A percentile compares a stretch with the other conserved stretches of the same genome.
These are phyloP conservation scores for Myxozyma sirexii DNA, from an alignment of 805 yeast genomes.

Conservation along the genomic window DNA sequence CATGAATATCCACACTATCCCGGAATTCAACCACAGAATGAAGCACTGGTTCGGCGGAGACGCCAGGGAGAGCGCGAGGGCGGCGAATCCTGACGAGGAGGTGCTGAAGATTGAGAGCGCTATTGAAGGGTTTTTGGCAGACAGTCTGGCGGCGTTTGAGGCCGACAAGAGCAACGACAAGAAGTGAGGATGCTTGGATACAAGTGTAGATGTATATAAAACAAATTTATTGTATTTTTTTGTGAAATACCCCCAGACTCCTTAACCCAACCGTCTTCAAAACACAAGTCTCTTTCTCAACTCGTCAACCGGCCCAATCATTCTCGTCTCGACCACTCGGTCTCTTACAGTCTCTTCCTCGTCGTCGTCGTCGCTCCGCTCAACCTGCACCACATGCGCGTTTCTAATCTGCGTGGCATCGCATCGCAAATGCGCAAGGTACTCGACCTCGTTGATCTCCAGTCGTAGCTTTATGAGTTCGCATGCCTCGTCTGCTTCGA, in stretches of 20 bases:
- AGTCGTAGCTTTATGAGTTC: conserved; percentile 25
- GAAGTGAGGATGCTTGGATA: background rate
- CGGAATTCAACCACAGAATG: conserved; percentile 71
- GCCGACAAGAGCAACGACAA: conserved; percentile 1
- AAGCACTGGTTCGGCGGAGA: conserved; percentile 64
- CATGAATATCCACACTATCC: conserved; percentile 63
- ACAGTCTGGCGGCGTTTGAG: conserved; percentile 5
- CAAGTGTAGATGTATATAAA: background rate
- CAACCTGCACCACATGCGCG: conserved; percentile 15
- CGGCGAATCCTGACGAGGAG: conserved; percentile 24
- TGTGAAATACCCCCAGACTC: background rate
- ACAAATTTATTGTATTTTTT: background rate
- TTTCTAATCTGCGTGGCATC: conserved; percentile 15
- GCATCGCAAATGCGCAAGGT: conserved; percentile 19
- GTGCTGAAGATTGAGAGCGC: conserved; percentile 16
- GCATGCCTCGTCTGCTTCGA: conserved; percentile 32
- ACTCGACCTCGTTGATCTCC: background rate
- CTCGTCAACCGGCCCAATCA: conserved; percentile 22
- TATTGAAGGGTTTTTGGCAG: conserved; percentile 25
- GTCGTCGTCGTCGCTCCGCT: conserved; percentile 5
- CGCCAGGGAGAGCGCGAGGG: conserved; percentile 20
- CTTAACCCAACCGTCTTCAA: background rate
- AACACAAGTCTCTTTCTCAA: conserved; percentile 4
- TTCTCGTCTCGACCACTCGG: conserved; percentile 9
- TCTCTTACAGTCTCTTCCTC: conserved; percentile 10